Base-by-base conservation (phyloP, 805 yeast genomes). In the Zygotorulaspora danielsina region DNA sequence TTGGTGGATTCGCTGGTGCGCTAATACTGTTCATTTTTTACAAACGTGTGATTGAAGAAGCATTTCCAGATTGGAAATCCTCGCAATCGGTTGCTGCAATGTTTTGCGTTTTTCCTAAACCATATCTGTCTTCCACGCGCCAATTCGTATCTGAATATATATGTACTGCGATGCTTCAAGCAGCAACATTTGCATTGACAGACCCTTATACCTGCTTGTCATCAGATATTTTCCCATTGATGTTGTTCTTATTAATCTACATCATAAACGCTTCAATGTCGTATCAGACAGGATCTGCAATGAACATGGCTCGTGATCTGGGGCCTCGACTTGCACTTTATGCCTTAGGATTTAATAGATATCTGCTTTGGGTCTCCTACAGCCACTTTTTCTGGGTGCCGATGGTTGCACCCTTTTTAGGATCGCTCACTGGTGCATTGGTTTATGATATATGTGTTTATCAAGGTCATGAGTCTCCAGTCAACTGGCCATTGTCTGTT, bases 341-440 rank as follows among this genome's bases (percentile, higher is more conserved):
- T 27, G 59, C 72, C 37, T 63, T 71, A 25, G 80, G 80, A 20
- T 71, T 72, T 45, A 68, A 71, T 28, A 53, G 67, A 57, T 25
- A 60, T 54, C 49, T 72, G 19, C 37, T 63, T 28, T 63, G 71
- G 66, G 51, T 59, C 12, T 49, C 55, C 12, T 63, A 69, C 41
- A 59, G 63, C 53, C 65, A 67, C 49, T 74, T 71, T 54, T 71
- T 71, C 51, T 74, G 79, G 79, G 73, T 73, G 24, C 78, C 78
- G 36, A 54, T 72, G 46, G 63, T 71, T 19, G 72, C 69, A n/a
- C 78, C 80, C 19, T 53, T 68, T 25, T 46, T 71, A 29, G 80
- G 80, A 16, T 63, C 71, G 21, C 43, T 69, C 32, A 48, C 63
- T 21, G 80, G 80, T 38, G 76, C 69, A n/a, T 50, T 70, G 40